Evolutionary conservation across 768 basidiomycete species (phyloP).

Genomic region (Boletus pseudopeckii): DNA sequence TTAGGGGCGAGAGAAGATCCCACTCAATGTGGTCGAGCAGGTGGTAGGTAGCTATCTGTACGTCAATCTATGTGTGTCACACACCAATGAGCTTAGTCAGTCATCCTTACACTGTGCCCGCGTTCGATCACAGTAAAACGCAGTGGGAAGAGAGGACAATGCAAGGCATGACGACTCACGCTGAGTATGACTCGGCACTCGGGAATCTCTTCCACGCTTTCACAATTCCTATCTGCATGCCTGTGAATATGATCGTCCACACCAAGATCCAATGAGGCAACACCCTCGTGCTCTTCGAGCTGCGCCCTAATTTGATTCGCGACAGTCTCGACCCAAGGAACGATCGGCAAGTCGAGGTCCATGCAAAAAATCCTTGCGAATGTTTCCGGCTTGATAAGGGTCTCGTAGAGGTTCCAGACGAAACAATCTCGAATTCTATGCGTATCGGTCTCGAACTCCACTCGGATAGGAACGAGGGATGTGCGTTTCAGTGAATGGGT

Average conservation of each 20-base stretch:
- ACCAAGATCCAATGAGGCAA: slow-evolving; percentile 74
- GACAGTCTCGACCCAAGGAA: slow-evolving; percentile 71
- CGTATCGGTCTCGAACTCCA: slow-evolving; percentile 91
- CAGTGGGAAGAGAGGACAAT: slow-evolving; percentile 11
- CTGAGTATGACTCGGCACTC: slow-evolving; percentile 83
- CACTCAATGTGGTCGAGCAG: slow-evolving; percentile 96
- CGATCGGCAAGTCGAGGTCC: slow-evolving; percentile 75
- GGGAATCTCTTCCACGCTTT: slow-evolving; percentile 59
- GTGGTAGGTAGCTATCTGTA: slow-evolving; percentile 90
- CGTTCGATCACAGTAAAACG: slow-evolving; percentile 18
- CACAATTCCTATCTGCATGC: slow-evolving; percentile 26
- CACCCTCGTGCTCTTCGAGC: slow-evolving; percentile 82
- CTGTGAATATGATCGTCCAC: slow-evolving; percentile 29
- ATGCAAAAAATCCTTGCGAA: slow-evolving; percentile 87
- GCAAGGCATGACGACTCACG: slow-evolving; percentile 40
- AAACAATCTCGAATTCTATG: slow-evolving; percentile 93
- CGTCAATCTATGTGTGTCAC: slow-evolving; percentile 71
- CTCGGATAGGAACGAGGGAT: slow-evolving; percentile 83
- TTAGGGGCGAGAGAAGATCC: slow-evolving; percentile 92
- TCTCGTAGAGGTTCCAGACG: slow-evolving; percentile 92
- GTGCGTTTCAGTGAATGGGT: slow-evolving; percentile 52
- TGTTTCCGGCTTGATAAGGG: slow-evolving; percentile 75
- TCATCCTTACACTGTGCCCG: slow-evolving; percentile 9
- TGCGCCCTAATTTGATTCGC: slow-evolving; percentile 88
- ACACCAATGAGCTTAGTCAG: slow-evolving; percentile 4